These are phyloP conservation scores for Neckera pumila DNA, from an alignment of 225 moss, liverwort and hornwort species.

Conservation along the genomic window DNA sequence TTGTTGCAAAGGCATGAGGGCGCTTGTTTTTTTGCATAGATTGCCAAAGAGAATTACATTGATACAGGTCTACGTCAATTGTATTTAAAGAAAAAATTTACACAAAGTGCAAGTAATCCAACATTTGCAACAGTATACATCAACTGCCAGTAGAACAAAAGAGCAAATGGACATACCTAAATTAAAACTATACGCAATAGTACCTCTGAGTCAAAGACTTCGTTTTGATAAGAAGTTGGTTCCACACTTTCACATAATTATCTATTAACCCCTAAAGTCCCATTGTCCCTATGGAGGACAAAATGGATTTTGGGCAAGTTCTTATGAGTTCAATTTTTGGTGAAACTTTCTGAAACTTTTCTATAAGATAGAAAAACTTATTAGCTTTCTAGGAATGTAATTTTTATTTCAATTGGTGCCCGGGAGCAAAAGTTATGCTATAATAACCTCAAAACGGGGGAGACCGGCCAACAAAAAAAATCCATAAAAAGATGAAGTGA, in stretches of 20 bases:
- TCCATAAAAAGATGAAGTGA: neutral
- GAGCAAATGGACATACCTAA: neutral
- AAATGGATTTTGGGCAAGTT: no score
- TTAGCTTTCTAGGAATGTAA: no score
- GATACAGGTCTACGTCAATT: accelerated
- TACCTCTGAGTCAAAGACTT: accelerated
- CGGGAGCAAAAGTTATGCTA: no score
- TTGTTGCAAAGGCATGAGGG: neutral
- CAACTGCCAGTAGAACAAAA: neutral
- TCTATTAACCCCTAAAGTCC: no score
- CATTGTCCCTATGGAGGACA: no score
- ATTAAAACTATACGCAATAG: neutral
- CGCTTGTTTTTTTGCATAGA: neutral
- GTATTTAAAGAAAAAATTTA: neutral
- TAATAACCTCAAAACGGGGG: no score
- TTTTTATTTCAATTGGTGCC: no score
- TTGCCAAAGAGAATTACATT: neutral
- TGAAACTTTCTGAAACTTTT: no score
- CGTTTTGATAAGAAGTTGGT: neutral
- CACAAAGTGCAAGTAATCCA: neutral
- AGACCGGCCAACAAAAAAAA: no score
- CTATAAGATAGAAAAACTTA: no score
- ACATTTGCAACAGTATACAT: neutral
- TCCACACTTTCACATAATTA: neutral
- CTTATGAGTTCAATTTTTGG: no score